Conservation (phyloP, 1,284 basidiomycete genomes). For the Puccinia sorghi region DNA sequence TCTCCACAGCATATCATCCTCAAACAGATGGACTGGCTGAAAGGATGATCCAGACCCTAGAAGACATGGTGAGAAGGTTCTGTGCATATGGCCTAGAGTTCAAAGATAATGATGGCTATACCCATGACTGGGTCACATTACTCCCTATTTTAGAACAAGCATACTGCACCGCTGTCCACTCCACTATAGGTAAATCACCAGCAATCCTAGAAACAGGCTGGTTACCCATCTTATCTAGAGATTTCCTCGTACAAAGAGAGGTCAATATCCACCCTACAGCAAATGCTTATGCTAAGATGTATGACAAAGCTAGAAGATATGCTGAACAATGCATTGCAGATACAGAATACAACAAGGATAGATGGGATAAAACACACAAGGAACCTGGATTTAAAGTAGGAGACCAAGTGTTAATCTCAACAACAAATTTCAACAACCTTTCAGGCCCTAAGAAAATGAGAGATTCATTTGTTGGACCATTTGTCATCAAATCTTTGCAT, state of each 20-base stretch:
- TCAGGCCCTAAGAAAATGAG: too few species aligned
- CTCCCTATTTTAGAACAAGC: not conserved
- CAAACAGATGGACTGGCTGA: not conserved
- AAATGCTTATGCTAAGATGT: not conserved
- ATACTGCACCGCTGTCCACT: not conserved
- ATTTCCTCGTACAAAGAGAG: not conserved
- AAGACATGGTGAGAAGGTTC: too few species aligned
- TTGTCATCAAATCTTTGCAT: too few species aligned
- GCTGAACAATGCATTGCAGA: too few species aligned
- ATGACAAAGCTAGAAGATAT: not conserved
- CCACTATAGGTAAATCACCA: not conserved
- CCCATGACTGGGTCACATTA: not conserved
- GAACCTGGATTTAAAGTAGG: too few species aligned
- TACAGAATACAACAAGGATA: too few species aligned
- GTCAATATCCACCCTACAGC: not conserved
- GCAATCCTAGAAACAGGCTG: not conserved
- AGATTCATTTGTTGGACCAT: too few species aligned
- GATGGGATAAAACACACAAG: too few species aligned
- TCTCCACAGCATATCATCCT: conserved; percentile 7
- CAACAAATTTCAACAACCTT: too few species aligned
- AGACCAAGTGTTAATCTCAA: too few species aligned
- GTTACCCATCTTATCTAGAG: too few species aligned
- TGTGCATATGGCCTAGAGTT: not conserved
- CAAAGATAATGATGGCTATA: not conserved
- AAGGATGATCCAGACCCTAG: too few species aligned